Evolutionary conservation across 257 asterid species (phyloP).

Genomic region (Solanum neorickii): DNA sequence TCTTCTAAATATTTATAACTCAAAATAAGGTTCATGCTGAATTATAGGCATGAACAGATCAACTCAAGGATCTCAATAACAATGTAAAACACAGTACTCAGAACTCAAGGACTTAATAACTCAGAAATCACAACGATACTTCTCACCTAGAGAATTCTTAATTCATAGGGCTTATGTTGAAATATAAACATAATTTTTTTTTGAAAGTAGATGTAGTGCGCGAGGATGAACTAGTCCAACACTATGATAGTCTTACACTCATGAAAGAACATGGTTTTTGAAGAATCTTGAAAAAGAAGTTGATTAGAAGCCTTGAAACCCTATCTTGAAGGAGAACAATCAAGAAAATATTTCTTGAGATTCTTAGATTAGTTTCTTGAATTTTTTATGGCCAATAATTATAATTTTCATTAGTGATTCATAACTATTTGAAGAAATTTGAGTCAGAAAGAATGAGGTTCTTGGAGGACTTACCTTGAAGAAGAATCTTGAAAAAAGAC

Average conservation of each 20-base stretch:
- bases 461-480: too few relatives aligned
- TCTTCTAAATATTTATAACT: not conserved
- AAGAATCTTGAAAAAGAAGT: not conserved
- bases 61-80: not conserved
- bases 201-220: not conserved
- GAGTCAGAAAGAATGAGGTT: not conserved
- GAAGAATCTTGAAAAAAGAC: too few relatives aligned
- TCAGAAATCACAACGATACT: not conserved
- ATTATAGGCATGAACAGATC: not conserved
- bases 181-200: too few relatives aligned
- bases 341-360: not conserved
- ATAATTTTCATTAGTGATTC: not conserved
- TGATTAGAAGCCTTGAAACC: not conserved
- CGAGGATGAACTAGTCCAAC: not conserved
- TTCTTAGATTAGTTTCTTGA: not conserved
- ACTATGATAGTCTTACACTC: not conserved
- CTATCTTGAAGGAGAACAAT: not conserved
- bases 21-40: not conserved
- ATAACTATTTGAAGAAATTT: not conserved
- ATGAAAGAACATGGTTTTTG: not conserved
- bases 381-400: not conserved
- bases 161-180: not conserved
- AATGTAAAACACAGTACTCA: not conserved
- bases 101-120: too few relatives aligned
- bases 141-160: not conserved